A percentile compares a stretch with the other conserved stretches of the same genome.
Evolutionary conservation across 192 early-diverging fungal species (phyloP).

Genomic region (Dissophora ornata): DNA sequence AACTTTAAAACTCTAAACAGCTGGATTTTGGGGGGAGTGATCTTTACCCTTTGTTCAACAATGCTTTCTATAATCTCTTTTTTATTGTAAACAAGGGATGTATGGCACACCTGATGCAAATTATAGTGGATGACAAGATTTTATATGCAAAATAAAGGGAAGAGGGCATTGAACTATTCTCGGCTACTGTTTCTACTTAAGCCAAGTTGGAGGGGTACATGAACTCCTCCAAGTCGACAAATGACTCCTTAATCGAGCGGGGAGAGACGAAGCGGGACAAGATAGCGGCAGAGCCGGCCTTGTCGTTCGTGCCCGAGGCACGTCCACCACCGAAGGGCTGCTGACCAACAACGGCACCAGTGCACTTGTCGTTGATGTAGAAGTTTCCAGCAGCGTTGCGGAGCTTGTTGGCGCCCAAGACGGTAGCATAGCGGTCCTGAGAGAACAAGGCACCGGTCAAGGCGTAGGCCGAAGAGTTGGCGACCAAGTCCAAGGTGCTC

Average conservation of each 20-base stretch:
- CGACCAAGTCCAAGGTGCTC: constrained; percentile 77
- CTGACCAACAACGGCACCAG: constrained; percentile 97
- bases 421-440: constrained; percentile 82
- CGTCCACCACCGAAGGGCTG: constrained; percentile 97
- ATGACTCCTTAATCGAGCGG: constrained; percentile 96
- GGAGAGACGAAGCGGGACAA: constrained; percentile 91
- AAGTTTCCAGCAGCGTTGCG: constrained; percentile 96
- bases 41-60: too few species aligned
- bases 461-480: constrained; percentile 85
- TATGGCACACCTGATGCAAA: too few species aligned
- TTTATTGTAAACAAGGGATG: too few species aligned
- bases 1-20: too few species aligned
- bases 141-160: neutral
- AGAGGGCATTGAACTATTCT: neutral
- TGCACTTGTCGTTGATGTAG: constrained; percentile 99
- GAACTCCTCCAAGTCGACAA: constrained; percentile 84
- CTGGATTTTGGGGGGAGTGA: too few species aligned
- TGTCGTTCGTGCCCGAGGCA: constrained; percentile 98
- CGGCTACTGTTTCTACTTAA: constrained; percentile 21
- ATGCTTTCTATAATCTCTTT: too few species aligned
- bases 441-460: constrained; percentile 95
- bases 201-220: constrained; percentile 88
- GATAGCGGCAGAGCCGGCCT: constrained; percentile 87
- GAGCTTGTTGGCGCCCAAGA: constrained; percentile 78
- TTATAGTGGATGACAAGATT: too few species aligned